Evolutionary conservation across 148 eudicot species (phyloP), one percentile per base, ranked within the genome.

Genomic region (Fagopyrum esculentum): DNA sequence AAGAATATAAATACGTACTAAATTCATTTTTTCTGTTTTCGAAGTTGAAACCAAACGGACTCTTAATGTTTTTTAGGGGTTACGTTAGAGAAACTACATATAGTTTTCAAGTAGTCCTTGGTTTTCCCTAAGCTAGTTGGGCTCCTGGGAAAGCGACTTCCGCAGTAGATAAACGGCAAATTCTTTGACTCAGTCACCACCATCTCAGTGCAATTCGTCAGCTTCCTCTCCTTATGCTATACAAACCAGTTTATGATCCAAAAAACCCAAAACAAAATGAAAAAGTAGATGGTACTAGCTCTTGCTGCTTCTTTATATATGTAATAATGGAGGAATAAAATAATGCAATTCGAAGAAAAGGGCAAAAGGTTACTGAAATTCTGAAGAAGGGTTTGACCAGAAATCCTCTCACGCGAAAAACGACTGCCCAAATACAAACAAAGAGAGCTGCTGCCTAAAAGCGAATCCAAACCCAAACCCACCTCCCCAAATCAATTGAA

Each of bases 351-450:
- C 17, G 57, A 52, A 19, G 57, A 3, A 52, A 52, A 52, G 57
- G 57, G 57, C 0, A 52, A 52, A 52, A 52, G 57, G 57, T 52
- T 52, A 52, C 57, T 52, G 57, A 52, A 52, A 52, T 52, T 52
- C 57, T 52, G 57, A 52, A 52, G 17, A 15, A 52, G 57, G 57
- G 57, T 52, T 52, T 52, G 57, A 52, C 57, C 57, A 52, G 57
- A 52, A 52, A 52, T 52, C 57, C 60, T 55, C 17, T 16, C 22
- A 16, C 60, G 60, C 60, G 22, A 55, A 55, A 55, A 55, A 55
- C 60, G 60, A 55, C 60, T 55, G 60, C 16, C 60, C 26, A 16
- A 55, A 55, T 5, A 55, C 60, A 55, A 55, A 55, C 60, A 55
- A 51, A 16, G 60, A 16, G 40, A 35, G 40, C 40, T 35, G 60